phyloP scores from a whole-genome alignment of 805 yeast species.

The Henningerozyma blattae region DNA sequence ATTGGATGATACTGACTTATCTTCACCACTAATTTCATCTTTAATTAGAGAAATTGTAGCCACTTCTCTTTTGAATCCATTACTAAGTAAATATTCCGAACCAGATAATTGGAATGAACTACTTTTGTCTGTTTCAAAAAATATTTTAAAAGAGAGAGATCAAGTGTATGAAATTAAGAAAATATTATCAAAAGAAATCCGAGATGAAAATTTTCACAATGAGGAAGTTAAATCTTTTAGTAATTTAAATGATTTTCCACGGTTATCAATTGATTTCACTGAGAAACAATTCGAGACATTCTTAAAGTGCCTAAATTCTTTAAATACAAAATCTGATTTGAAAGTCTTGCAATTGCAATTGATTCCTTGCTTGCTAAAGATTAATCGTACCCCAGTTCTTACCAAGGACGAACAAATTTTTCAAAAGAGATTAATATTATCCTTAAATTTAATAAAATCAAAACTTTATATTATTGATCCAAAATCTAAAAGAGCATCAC shows the following conservation, averaged over 20 bases:
- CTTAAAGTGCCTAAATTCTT: constrained; percentile 12
- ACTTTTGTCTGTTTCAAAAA: constrained; percentile 47
- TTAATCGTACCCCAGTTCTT: background rate
- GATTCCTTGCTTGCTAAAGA: background rate
- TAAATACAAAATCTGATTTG: constrained; percentile 3
- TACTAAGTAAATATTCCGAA: constrained; percentile 42
- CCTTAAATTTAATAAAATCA: constrained; percentile 17
- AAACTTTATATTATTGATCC: constrained; percentile 8
- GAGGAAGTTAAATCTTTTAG: constrained; percentile 3
- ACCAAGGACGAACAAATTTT: constrained; percentile 3
- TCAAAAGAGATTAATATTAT: constrained; percentile 12
- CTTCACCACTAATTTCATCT: constrained; percentile 35
- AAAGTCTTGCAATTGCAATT: background rate
- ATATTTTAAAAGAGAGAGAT: constrained; percentile 55
- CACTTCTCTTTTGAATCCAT: constrained; percentile 42
- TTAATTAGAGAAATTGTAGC: constrained; percentile 55
- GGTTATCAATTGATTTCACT: constrained; percentile 6
- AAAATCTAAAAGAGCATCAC: background rate
- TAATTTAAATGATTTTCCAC: no score
- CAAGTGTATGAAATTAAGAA: constrained; percentile 64
- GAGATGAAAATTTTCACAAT: constrained; percentile 4
- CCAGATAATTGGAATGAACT: constrained; percentile 68
- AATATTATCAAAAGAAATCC: constrained; percentile 56
- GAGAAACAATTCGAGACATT: constrained; percentile 19
- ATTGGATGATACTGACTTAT: constrained; percentile 31